Evolutionary conservation across 2,329 filamentous ascomycete genomes (phyloP).

Genomic region (Scedosporium dehoogii): DNA sequence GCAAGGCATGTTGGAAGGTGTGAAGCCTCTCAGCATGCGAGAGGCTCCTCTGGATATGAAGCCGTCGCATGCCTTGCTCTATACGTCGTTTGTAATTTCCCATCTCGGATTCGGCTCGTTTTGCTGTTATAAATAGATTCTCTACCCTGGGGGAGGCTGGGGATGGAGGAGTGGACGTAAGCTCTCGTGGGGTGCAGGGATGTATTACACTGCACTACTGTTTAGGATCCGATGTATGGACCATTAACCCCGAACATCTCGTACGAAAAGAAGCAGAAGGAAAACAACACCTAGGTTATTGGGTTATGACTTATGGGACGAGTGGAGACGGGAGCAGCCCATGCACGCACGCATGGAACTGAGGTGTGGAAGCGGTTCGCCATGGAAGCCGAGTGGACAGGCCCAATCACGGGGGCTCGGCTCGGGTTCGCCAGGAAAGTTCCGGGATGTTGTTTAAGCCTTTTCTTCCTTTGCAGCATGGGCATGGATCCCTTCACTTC

Average conservation of each 20-base stretch:
- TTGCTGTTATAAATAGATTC: neutral
- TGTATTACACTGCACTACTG: neutral
- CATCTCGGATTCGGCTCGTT: neutral
- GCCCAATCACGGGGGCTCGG: too few relatives aligned
- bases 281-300: neutral
- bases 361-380: neutral
- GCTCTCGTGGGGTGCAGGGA: neutral
- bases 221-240: too few relatives aligned
- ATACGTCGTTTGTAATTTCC: neutral
- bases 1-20: too few relatives aligned
- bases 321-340: neutral
- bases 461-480: neutral
- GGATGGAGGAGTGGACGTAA: neutral
- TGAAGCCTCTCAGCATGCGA: neutral
- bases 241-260: neutral
- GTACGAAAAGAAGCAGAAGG: neutral
- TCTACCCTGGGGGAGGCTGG: neutral
- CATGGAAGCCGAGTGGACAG: neutral
- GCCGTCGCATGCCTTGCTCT: neutral
- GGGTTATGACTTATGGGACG: too few relatives aligned
- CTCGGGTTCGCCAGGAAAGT: neutral
- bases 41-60: neutral
- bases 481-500: neutral
- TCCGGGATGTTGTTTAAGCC: neutral
- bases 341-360: neutral